Percentiles rank a stretch among this genome's conserved stretches.
These are phyloP conservation scores for Bassia scoparia DNA, from an alignment of 148 eudicot genomes.

Conservation along the genomic window DNA sequence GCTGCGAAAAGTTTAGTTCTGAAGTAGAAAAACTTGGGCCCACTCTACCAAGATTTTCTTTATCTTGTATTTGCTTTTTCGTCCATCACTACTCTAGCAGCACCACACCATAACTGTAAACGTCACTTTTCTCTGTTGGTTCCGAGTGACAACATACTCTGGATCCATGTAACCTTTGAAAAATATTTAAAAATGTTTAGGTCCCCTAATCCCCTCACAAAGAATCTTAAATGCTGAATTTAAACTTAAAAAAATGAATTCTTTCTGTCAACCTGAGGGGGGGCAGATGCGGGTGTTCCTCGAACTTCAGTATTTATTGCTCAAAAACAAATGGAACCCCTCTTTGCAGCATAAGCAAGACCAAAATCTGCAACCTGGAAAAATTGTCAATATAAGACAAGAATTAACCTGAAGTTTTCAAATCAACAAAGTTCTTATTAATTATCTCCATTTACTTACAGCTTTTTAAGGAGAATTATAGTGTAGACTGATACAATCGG, in stretches of 20 bases:
- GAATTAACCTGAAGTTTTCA: background rate
- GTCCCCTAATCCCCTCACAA: too few species aligned
- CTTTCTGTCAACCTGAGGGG: constrained; percentile 60
- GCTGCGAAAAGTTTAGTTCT: constrained; percentile 60
- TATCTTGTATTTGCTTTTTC: constrained; percentile 83
- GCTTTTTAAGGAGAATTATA: background rate
- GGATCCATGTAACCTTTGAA: constrained; percentile 99
- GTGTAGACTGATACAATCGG: background rate
- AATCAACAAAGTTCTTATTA: background rate
- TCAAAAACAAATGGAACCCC: constrained; percentile 90
- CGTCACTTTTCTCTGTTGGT: constrained; percentile 91
- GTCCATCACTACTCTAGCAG: constrained; percentile 60
- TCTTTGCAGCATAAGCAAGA: constrained; percentile 85
- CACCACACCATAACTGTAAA: constrained; percentile 91
- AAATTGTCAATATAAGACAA: constrained; percentile 5
- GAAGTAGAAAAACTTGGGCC: constrained; percentile 55
- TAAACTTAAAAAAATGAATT: background rate
- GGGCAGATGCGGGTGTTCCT: too few species aligned
- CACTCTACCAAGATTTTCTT: constrained; percentile 80
- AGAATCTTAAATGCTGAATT: background rate
- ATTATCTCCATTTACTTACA: background rate
- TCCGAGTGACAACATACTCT: constrained; percentile 70
- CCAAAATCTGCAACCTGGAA: constrained; percentile 95
- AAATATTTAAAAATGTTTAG: constrained; percentile 7
- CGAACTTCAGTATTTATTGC: constrained; percentile 79